Percentiles rank a stretch among this genome's conserved stretches.
These are phyloP conservation scores for Lipomyces yamanashiensis DNA, from an alignment of 805 yeast genomes.

Conservation along the genomic window DNA sequence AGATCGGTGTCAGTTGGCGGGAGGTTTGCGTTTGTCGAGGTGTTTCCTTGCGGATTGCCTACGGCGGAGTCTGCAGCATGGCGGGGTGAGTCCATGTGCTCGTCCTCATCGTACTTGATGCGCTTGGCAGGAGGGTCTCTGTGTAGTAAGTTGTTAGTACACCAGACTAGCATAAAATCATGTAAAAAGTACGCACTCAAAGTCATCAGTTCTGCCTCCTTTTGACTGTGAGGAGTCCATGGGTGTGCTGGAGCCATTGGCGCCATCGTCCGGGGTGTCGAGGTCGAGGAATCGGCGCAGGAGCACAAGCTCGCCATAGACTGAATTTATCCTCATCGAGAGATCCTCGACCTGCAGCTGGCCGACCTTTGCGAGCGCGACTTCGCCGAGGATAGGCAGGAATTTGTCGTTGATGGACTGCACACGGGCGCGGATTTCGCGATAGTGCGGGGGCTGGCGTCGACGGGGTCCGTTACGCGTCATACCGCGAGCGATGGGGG, in stretches of 20 bases:
- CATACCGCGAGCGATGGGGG: constrained; percentile 6
- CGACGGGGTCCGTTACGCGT: constrained; percentile 23
- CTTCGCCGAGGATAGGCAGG: constrained; percentile 35
- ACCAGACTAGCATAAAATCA: background rate
- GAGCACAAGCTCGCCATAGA: constrained; percentile 30
- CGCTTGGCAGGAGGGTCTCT: constrained; percentile 13
- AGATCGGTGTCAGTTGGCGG: constrained; percentile 28
- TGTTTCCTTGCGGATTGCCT: background rate
- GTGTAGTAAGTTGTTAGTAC: background rate
- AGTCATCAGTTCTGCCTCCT: background rate
- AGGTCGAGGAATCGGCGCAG: constrained; percentile 27
- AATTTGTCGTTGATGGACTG: constrained; percentile 28
- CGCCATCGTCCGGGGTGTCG: constrained; percentile 22
- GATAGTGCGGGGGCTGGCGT: constrained; percentile 34
- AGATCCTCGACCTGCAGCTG: constrained; percentile 25
- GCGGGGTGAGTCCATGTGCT: constrained; percentile 1
- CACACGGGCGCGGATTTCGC: constrained; percentile 26
- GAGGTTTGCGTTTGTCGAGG: constrained; percentile 11
- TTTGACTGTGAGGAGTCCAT: background rate
- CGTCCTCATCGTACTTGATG: constrained; percentile 14
- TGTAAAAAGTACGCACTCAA: background rate
- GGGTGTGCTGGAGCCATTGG: constrained; percentile 7
- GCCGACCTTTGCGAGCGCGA: constrained; percentile 35
- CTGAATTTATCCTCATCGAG: constrained; percentile 17
- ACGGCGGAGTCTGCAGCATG: background rate